phyloP scores from a whole-genome alignment of 257 asterid genomes.

The Coffea eugenioides region DNA sequence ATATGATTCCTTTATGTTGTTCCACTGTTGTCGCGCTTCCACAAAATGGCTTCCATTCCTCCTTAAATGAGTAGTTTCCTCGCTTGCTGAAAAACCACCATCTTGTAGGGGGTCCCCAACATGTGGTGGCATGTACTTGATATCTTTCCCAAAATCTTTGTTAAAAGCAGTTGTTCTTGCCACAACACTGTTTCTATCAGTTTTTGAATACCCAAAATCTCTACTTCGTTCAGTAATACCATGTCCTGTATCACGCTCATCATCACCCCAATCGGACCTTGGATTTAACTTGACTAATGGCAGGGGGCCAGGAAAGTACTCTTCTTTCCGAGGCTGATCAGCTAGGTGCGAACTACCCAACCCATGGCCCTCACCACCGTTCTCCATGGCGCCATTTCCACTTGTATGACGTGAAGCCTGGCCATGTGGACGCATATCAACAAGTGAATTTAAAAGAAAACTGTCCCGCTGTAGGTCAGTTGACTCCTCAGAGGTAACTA shows the following conservation, averaged over 20 bases:
- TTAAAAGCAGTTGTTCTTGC: slow-evolving; percentile 36
- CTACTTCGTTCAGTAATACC: slow-evolving; percentile 64
- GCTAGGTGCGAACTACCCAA: slow-evolving; percentile 30
- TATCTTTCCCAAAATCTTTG: slow-evolving; percentile 48
- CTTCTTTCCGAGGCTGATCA: slow-evolving; percentile 50
- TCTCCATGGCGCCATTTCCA: slow-evolving; percentile 40
- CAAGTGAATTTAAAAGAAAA: slow-evolving; percentile 40
- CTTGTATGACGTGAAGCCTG: slow-evolving; percentile 36
- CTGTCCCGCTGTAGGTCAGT: slow-evolving; percentile 43
- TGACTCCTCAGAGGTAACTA: slow-evolving; percentile 40
- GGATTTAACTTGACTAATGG: slow-evolving; percentile 80
- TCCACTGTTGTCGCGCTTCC: slow-evolving; percentile 46
- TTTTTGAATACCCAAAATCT: slow-evolving; percentile 55
- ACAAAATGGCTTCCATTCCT: slow-evolving; percentile 39
- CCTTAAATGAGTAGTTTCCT: slow-evolving; percentile 55
- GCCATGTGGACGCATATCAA: slow-evolving; percentile 48
- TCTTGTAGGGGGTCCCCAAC: slow-evolving; percentile 45
- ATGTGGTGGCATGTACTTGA: slow-evolving; percentile 40
- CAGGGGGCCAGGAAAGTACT: slow-evolving; percentile 61
- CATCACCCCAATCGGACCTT: slow-evolving; percentile 98
- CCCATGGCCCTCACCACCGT: slow-evolving; percentile 41
- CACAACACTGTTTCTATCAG: slow-evolving; percentile 41
- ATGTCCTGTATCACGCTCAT: slow-evolving; percentile 94
- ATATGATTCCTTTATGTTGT: slow-evolving; percentile 43
- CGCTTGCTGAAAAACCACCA: slow-evolving; percentile 32